Conservation (phyloP, 2,329 filamentous ascomycete genomes). For the Pseudogymnoascus sp. region DNA sequence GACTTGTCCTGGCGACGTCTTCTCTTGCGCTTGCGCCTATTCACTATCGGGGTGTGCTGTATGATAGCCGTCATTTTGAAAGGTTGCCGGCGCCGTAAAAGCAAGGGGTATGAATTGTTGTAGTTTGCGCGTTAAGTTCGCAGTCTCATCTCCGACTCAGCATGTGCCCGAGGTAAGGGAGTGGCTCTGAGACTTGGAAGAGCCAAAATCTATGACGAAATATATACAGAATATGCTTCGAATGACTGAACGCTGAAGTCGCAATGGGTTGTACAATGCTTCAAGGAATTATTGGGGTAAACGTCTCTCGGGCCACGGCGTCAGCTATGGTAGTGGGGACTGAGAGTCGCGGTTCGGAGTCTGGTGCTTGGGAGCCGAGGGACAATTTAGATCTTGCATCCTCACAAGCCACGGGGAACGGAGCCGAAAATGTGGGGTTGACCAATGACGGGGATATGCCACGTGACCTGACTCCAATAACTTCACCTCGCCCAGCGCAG, state of each 20-base stretch:
- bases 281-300: slow-evolving; percentile 3
- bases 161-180: slow-evolving; percentile 1
- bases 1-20: slow-evolving; percentile 60
- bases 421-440: slow-evolving; percentile 3
- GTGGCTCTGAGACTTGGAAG: background rate
- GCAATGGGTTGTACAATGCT: background rate
- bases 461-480: background rate
- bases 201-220: background rate
- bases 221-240: slow-evolving; percentile 1
- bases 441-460: background rate
- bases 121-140: background rate
- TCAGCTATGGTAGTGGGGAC: slow-evolving; percentile 6
- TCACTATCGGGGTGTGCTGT: background rate
- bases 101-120: background rate
- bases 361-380: slow-evolving; percentile 6
- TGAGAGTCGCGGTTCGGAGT: slow-evolving; percentile 5
- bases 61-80: background rate
- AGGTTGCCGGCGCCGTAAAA: slow-evolving; percentile 7
- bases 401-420: slow-evolving; percentile 1
- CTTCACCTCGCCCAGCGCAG: background rate
- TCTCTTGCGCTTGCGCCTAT: slow-evolving; percentile 36
- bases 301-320: background rate
- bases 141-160: background rate
- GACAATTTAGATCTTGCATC: background rate
- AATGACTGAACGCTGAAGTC: background rate